Evolutionary conservation across 345 rosid species (phyloP), one percentile per base, ranked within the genome.

Genomic region (Kernera saxatilis): DNA sequence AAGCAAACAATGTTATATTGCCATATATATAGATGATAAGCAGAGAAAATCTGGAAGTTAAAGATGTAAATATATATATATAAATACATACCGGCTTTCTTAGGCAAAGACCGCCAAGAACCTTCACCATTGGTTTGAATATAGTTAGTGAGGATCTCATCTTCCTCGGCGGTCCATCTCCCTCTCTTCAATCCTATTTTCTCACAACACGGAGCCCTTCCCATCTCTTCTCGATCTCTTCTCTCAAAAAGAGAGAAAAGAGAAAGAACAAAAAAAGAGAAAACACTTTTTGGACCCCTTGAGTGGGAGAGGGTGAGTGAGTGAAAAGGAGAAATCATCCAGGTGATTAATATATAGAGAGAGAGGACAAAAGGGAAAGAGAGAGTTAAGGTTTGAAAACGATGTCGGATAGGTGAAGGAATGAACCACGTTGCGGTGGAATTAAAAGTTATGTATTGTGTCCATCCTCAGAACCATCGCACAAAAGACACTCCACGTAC

Each of bases 151-250:
- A 90, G 74, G 21, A 82, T 73, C 72, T 82, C 79, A 75, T 93
- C 98, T 84, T 93, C 98, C 67, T 88, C 93, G 0, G 84, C 75
- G 0, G 93, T 88, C 97, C 97, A 93, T 77, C 95, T 84, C 12
- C 97, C 98, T 72, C 64, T 87, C 85, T 83, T 93, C 71, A 93
- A 67, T 50, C 97, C 97, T 3, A 86, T 82, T 59, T 93, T 90
- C 80, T 87, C 93, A 76, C 98, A 93, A 56, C 97, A 93, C 2
- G 97, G 93, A 10, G 95, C 81, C 46, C 98, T 88, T 64, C 96
- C 98, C 97, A 90, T 93, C 6, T 37, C 59, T 49, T 17, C 57
- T 33, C 39, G 11, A 14, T 60, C 57, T 52, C 36, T 53, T 40
- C 27, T 60, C 27, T 30, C 9, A 15, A 36, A 18, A 44, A 10